These are phyloP conservation scores for Xylaria grammica DNA, from an alignment of 495 filamentous ascomycete genomes.

Conservation along the genomic window DNA sequence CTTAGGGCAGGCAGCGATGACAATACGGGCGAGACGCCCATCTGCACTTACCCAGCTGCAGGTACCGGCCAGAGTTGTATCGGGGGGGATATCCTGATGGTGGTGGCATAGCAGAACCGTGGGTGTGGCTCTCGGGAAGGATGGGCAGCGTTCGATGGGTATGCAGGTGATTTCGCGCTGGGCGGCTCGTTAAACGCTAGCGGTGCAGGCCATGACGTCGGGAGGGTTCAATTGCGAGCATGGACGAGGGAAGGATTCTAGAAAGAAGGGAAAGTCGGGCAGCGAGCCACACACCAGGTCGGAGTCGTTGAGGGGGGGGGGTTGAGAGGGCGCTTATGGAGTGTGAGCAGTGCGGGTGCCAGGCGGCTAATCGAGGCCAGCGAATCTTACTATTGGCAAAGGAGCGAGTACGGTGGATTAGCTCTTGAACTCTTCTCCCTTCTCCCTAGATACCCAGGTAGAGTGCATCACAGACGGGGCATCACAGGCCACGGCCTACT, in stretches of 20 bases:
- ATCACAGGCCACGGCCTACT: too few species aligned
- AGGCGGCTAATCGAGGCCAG: slow-evolving; percentile 35
- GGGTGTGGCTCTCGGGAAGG: slow-evolving; percentile 19
- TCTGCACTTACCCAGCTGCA: slow-evolving; percentile 7
- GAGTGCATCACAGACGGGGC: too few species aligned
- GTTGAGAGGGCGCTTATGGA: slow-evolving; percentile 34
- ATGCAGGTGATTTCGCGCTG: slow-evolving; percentile 8
- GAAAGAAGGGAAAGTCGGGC: slow-evolving; percentile 27
- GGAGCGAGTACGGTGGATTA: background rate
- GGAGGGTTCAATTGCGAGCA: slow-evolving; percentile 22
- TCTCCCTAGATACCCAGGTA: too few species aligned
- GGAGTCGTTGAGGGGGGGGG: background rate
- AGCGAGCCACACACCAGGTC: slow-evolving; percentile 22
- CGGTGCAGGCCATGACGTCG: slow-evolving; percentile 21
- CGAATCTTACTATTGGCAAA: slow-evolving; percentile 15
- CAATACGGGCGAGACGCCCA: slow-evolving; percentile 18
- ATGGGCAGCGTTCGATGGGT: background rate
- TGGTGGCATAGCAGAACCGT: slow-evolving; percentile 16
- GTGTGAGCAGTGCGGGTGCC: slow-evolving; percentile 14
- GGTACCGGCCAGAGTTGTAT: slow-evolving; percentile 15
- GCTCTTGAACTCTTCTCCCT: background rate
- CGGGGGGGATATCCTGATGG: background rate
- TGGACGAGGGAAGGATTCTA: slow-evolving; percentile 33
- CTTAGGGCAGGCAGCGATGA: slow-evolving; percentile 2
- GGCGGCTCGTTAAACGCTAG: slow-evolving; percentile 8